Base-by-base conservation (phyloP, 768 basidiomycete species). In the Tulasnella sp. region DNA sequence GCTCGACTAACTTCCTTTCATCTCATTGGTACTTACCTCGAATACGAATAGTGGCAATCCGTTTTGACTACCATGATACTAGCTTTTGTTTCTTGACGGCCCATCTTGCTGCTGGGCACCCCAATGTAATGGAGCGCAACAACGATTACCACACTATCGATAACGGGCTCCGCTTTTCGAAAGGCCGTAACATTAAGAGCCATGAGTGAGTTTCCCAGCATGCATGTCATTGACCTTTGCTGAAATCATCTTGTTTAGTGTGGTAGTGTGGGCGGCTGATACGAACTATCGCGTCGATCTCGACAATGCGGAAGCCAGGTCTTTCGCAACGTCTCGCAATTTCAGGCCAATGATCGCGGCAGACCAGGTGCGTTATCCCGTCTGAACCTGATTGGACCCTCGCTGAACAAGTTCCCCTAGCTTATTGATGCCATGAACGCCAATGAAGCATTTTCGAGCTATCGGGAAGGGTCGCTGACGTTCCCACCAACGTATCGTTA, bases 401-500 rank as follows among this genome's bases (percentile, higher is more conserved):
- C 52, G 52, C 56, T 62, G n/a, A 78, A 16, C 71, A 44, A 72
- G 24, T 0, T 44, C 34, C 62, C 44, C 6, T 81, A 97, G 95
- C 87, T 99, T 5, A 89, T 88, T 72, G 88, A 89, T 82, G 92
- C 88, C 2, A 94, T 97, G 85, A 90, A 93, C 79, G 85, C 87
- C 6, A 88, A 91, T n/a, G 88, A 88, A 12, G 95, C 91, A 2
- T 99, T 99, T 83, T 83, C 85, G 21, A 94, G 93, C 21, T 99
- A 95, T 82, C 88, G 92, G 78, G 98, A 99, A 85, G 97, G 95
- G 0, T 94, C 94, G 0, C 84, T 99, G 24, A 83, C 94, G n/a
- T 99, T 99, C 86, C 88, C 91, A 19, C 98, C 98, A 10, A 99
- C 97, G 2, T 99, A 99, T 86, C 94, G 95, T 81, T 99, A 97